These are phyloP conservation scores for Acrasis kona DNA, from an alignment of 78 protist species.

Conservation along the genomic window DNA sequence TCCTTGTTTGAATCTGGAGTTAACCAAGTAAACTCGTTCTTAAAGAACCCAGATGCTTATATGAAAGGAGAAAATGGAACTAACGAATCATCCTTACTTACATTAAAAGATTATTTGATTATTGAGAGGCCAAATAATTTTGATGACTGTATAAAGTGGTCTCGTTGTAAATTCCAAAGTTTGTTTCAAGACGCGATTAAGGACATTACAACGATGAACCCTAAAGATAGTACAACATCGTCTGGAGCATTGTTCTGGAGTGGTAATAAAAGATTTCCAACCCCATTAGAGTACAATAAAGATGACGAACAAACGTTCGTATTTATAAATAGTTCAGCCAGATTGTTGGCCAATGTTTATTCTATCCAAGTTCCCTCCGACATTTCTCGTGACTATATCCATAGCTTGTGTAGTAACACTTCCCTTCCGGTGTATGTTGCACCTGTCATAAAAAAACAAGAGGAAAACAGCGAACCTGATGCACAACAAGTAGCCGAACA, in stretches of 20 bases:
- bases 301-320: conserved; percentile 1
- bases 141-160: neutral
- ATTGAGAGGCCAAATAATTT: neutral
- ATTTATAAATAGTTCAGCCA: conserved; percentile 23
- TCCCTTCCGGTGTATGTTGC: neutral
- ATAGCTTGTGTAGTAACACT: conserved; percentile 1
- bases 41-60: neutral
- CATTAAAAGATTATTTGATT: neutral
- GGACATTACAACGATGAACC: neutral
- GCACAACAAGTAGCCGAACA: conserved; percentile 19
- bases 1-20: conserved; percentile 12
- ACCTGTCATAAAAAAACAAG: neutral
- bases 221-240: neutral
- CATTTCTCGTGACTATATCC: neutral
- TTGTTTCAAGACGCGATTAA: neutral
- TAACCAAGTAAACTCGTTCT: neutral
- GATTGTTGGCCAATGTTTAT: conserved; percentile 8
- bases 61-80: neutral
- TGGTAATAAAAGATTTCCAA: conserved; percentile 17
- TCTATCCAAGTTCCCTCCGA: conserved; percentile 1
- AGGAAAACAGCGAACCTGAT: conserved; percentile 11
- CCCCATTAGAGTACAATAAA: neutral
- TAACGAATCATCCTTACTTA: neutral
- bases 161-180: neutral
- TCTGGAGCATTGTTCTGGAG: conserved; percentile 34